Base-by-base conservation (phyloP, 371 early-diverging fungal species). In the Gilbertella persicaria region DNA sequence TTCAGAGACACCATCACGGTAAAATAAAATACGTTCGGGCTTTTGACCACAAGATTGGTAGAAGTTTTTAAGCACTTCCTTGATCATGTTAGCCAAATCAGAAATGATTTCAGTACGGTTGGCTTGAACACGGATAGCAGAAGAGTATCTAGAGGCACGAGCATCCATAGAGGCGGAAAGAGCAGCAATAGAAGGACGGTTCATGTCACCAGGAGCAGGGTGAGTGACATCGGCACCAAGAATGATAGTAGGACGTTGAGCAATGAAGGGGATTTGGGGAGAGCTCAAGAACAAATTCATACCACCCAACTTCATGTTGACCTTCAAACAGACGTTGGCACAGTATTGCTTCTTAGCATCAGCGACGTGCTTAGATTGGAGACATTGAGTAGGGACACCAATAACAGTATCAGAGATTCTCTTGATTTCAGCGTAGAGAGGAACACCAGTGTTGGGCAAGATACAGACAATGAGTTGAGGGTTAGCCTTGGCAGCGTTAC, bases 201-300 rank as follows among this genome's bases (percentile, higher is more conserved):
- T 77, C 38, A 73, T 69, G 30, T 88, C 71, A 26, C 94, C 93
- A 29, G 90, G 89, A 20, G 82, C 85, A 37, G 94, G 90, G 53
- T 94, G 94, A 4, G 94, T 89, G 10, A 98, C 93, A 78, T 99
- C 98, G 33, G 95, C 96, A 39, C 98, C 99, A 60, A 99, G 75
- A n/a, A 99, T 60, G 40, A 99, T 90, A 4, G 96, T 97, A 1
- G 93, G 89, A 14, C 80, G 70, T 30, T 82, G 68, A 38, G 76
- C 69, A 42, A 94, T 73, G 64, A 92, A 89, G 2, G 77, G 73
- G 10, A 81, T 69, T 30, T 76, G 66, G 4, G 63, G 53, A 13
- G 68, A 64, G 7, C 62, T 38, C 16, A 90, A 62, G 38, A 67
- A 68, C 51, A 77, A 67, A 73, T 92, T 94, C 66, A 80, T 74